Percentiles rank a stretch among this genome's conserved stretches.
Evolutionary conservation across 1,284 basidiomycete species (phyloP).

Genomic region (Papiliotrema fonsecae): DNA sequence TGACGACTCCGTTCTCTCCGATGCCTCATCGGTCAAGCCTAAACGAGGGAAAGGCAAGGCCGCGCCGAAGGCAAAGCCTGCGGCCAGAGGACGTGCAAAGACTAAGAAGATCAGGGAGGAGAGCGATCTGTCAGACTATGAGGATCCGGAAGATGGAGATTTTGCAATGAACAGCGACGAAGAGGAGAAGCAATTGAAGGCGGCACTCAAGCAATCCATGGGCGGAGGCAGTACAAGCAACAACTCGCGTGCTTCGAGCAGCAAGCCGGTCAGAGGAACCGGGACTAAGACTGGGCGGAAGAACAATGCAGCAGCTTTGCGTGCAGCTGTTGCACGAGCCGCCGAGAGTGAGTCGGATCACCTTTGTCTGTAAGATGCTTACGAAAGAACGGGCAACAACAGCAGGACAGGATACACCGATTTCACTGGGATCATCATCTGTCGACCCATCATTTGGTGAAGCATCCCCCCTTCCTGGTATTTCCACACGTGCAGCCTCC

Average conservation of each 20-base stretch:
- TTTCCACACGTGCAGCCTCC: not conserved
- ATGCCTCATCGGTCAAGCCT: not conserved
- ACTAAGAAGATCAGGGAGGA: slow-evolving; percentile 10
- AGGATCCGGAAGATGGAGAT: slow-evolving; percentile 10
- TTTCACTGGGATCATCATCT: not conserved
- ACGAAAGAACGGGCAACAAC: slow-evolving; percentile 4
- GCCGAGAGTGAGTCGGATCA: slow-evolving; percentile 17
- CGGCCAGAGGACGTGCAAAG: slow-evolving; percentile 8
- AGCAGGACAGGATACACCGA: not conserved
- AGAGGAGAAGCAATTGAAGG: slow-evolving; percentile 21
- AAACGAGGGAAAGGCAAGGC: slow-evolving; percentile 1
- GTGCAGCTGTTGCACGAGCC: slow-evolving; percentile 12
- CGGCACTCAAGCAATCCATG: slow-evolving; percentile 1
- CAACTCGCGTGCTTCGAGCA: not conserved
- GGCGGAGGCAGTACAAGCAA: not conserved
- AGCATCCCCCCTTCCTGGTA: not conserved
- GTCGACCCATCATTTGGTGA: not conserved
- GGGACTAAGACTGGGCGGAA: slow-evolving; percentile 7
- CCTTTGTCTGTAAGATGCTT: not conserved
- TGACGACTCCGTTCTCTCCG: slow-evolving; percentile 1
- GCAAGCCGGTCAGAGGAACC: not conserved
- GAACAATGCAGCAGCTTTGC: slow-evolving; percentile 7
- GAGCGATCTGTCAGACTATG: slow-evolving; percentile 12
- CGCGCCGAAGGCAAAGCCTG: slow-evolving; percentile 17
- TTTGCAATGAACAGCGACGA: slow-evolving; percentile 30